Conservation (phyloP, 768 basidiomycete genomes). For the Tricholoma furcatifolium region DNA sequence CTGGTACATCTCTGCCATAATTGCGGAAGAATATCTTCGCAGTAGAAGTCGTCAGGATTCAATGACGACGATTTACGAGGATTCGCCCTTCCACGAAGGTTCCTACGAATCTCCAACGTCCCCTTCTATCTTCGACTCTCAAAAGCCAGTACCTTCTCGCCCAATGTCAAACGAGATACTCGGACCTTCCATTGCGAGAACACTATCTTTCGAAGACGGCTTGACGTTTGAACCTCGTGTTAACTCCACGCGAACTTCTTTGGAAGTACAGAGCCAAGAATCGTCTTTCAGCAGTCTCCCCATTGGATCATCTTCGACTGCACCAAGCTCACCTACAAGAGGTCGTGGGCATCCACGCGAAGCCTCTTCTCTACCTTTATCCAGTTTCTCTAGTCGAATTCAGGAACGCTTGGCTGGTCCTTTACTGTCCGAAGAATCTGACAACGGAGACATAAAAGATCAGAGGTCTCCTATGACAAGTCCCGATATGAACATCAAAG, state of each 20-base stretch:
- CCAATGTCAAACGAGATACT: constrained; percentile 38
- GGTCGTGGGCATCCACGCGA: constrained; percentile 1
- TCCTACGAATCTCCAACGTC: constrained; percentile 20
- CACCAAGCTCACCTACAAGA: constrained; percentile 16
- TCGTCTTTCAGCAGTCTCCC: constrained; percentile 41
- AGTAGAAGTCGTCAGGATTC: constrained; percentile 32
- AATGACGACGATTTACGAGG: constrained; percentile 48
- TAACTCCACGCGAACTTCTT: constrained; percentile 45
- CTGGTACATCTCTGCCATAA: constrained; percentile 68
- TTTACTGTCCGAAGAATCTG: constrained; percentile 7
- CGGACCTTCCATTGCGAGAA: constrained; percentile 36
- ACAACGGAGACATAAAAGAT: not conserved
- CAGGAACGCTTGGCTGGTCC: not conserved
- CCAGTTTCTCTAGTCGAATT: not conserved
- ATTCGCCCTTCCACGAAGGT: constrained; percentile 21
- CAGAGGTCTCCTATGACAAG: not conserved
- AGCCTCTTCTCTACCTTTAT: not conserved
- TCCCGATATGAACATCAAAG: constrained; percentile 7
- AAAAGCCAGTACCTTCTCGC: constrained; percentile 25
- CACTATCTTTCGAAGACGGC: constrained; percentile 43
- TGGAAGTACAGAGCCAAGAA: constrained; percentile 44
- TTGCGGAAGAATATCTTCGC: constrained; percentile 64
- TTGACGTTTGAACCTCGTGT: constrained; percentile 59
- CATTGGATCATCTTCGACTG: constrained; percentile 29
- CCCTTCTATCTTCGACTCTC: constrained; percentile 18